Conservation (phyloP, 768 basidiomycete genomes). For the Lactarius trivialis region DNA sequence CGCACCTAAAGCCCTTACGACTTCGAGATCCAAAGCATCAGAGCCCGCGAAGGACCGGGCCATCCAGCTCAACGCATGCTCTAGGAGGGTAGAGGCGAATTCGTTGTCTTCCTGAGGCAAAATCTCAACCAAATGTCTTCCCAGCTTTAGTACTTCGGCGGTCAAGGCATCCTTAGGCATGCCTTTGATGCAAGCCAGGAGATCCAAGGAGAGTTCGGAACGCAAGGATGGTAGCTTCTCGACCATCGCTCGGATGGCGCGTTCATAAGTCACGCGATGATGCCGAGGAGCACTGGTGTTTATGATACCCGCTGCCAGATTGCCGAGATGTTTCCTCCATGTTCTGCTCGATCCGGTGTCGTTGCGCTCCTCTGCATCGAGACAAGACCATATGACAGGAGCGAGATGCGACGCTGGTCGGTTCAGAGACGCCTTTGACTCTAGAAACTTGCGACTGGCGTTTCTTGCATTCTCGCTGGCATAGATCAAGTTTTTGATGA, state of each 20-base stretch:
- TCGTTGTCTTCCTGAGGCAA: conserved; percentile 8
- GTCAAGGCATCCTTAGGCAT: conserved; percentile 5
- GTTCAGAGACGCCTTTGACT: conserved; percentile 11
- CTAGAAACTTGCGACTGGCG: conserved; percentile 23
- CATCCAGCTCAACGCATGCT: conserved; percentile 1
- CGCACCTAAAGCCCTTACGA: conserved; percentile 11
- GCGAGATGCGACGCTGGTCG: conserved; percentile 21
- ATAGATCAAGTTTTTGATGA: conserved; percentile 43
- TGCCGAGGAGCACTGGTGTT: conserved; percentile 1
- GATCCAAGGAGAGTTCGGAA: conserved; percentile 7
- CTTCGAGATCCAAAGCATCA: neutral
- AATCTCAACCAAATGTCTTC: neutral
- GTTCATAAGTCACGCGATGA: conserved; percentile 11
- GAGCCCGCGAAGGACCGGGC: conserved; percentile 11
- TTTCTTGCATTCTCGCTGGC: conserved; percentile 24
- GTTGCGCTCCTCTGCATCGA: conserved; percentile 14
- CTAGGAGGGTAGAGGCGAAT: conserved; percentile 6
- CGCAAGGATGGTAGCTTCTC: conserved; percentile 5
- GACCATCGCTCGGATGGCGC: conserved; percentile 9
- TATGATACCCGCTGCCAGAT: conserved; percentile 18
- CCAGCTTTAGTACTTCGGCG: neutral
- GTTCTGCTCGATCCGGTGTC: neutral
- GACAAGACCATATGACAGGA: conserved; percentile 22
- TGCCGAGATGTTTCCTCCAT: conserved; percentile 22
- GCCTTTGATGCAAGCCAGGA: conserved; percentile 8